Evolutionary conservation across 768 basidiomycete species (phyloP).

Genomic region (Lactifluus volemus): DNA sequence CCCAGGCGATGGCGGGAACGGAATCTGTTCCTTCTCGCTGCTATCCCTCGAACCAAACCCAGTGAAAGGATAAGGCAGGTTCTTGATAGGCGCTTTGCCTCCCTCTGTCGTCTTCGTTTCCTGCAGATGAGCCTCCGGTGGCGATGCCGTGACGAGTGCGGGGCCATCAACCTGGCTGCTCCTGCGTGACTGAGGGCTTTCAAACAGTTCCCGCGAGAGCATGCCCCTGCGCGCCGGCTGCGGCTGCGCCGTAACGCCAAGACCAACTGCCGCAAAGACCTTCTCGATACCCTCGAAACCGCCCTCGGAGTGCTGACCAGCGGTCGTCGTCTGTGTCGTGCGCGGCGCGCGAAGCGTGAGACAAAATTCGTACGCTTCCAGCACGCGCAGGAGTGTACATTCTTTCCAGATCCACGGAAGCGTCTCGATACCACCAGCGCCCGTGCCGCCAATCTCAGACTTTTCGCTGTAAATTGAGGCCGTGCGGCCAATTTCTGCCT

Average conservation of each 20-base stretch:
- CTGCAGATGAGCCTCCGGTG: conserved; percentile 30
- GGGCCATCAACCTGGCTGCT: conserved; percentile 18
- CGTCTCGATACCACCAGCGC: conserved; percentile 24
- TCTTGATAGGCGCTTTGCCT: conserved; percentile 43
- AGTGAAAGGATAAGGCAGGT: conserved; percentile 65
- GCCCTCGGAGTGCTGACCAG: no score
- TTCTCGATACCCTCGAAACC: no score
- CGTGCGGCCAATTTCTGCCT: conserved; percentile 59
- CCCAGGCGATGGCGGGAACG: conserved; percentile 63
- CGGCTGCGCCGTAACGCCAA: no score
- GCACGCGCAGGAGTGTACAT: no score
- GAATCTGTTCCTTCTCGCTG: conserved; percentile 54
- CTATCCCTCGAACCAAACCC: conserved; percentile 43
- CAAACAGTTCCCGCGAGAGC: conserved; percentile 43
- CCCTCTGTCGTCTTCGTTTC: conserved; percentile 25
- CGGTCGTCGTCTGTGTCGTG: no score
- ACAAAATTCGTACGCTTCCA: no score
- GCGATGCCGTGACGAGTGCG: conserved; percentile 9
- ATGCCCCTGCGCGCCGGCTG: conserved; percentile 21
- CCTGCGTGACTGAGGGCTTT: conserved; percentile 32
- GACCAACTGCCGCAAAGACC: conserved; percentile 42
- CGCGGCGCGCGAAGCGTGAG: no score
- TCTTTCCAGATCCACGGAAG: no score
- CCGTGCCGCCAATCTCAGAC: conserved; percentile 21
- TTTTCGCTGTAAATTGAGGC: conserved; percentile 43